Evolutionary conservation across 306 rosid species (phyloP), one percentile per base, ranked within the genome.

Genomic region (Lithocarpus polystachyus): DNA sequence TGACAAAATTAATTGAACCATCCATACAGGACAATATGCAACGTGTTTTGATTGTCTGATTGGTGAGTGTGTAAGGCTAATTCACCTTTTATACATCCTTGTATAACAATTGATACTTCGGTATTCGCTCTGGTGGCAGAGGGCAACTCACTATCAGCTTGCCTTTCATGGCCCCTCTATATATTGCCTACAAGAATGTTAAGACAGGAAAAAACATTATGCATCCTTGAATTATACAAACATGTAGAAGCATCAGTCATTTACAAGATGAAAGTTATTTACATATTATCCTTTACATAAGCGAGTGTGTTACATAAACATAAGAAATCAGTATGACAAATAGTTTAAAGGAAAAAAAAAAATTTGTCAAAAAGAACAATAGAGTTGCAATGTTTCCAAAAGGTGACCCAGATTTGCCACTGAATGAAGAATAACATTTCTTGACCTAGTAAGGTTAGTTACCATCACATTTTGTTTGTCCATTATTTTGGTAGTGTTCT

Each of bases 91-190:
- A 92, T 31, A 90, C 88, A 87, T 89, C 93, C 76, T 86, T 92
- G 89, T 85, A 92, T 15, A 90, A 78, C 86, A 94, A 75, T 79
- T 89, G 98, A 76, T 86, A 94, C 69, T 85, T 92, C 14, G 97
- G 92, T 75, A 90, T 80, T 64, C 84, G 76, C 54, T 92, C 96
- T 0, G 90, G 82, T 0, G 97, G 94, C 74, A 92, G 81, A 2
- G 97, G 98, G 69, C 92, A 92, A 73, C 45, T 76, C 72, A 92
- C 98, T 69, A 94, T 94, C 24, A 94, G 88, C 86, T 94, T 94
- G 57, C 97, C 97, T 48, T 90, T 92, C 97, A 94, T 92, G 5
- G 94, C 96, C 77, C 97, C 96, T 79, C 97, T 89, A 75, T 85
- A 94, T 82, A 90, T 89, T 75, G 96, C 92, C 94, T 92, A 88